Evolutionary conservation across 352 stramenopile genomes (phyloP).

Genomic region (Pythium pectinolyticum): DNA sequence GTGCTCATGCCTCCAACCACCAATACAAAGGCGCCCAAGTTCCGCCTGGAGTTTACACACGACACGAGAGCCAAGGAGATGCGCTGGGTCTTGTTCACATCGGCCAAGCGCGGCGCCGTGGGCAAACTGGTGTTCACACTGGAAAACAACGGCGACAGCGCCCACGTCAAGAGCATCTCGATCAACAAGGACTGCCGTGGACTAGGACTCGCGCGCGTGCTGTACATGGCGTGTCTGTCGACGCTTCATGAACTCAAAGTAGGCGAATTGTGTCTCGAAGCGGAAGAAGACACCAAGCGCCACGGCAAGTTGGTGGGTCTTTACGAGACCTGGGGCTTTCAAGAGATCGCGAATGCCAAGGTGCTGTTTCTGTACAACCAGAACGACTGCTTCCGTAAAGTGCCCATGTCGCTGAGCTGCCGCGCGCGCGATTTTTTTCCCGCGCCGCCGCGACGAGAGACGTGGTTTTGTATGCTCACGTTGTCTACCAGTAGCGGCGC

Average conservation of each 20-base stretch:
- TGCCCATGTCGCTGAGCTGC: slow-evolving; percentile 70
- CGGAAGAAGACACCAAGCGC: slow-evolving; percentile 36
- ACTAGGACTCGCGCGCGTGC: slow-evolving; percentile 67
- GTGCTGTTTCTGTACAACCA: slow-evolving; percentile 84
- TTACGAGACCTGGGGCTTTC: slow-evolving; percentile 75
- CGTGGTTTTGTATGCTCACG: slow-evolving; percentile 81
- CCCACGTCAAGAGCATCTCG: slow-evolving; percentile 78
- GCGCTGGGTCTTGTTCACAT: slow-evolving; percentile 83
- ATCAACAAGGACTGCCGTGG: slow-evolving; percentile 71
- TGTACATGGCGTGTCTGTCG: slow-evolving; percentile 71
- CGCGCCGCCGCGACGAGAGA: slow-evolving; percentile 37
- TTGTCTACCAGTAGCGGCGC: slow-evolving; percentile 64
- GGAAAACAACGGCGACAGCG: slow-evolving; percentile 46
- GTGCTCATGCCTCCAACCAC: slow-evolving; percentile 34
- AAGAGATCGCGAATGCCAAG: slow-evolving; percentile 50
- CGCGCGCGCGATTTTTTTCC: slow-evolving; percentile 45
- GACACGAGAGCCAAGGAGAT: slow-evolving; percentile 69
- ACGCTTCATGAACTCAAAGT: slow-evolving; percentile 63
- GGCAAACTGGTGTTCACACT: slow-evolving; percentile 85
- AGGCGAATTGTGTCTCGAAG: slow-evolving; percentile 30
- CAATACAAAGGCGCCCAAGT: slow-evolving; percentile 30
- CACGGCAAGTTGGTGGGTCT: slow-evolving; percentile 62
- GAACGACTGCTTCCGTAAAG: slow-evolving; percentile 82
- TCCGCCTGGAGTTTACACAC: slow-evolving; percentile 74
- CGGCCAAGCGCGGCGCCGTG: slow-evolving; percentile 52